Conservation (phyloP, 179 eudicot genomes). For the Heliamphora pulchella region DNA sequence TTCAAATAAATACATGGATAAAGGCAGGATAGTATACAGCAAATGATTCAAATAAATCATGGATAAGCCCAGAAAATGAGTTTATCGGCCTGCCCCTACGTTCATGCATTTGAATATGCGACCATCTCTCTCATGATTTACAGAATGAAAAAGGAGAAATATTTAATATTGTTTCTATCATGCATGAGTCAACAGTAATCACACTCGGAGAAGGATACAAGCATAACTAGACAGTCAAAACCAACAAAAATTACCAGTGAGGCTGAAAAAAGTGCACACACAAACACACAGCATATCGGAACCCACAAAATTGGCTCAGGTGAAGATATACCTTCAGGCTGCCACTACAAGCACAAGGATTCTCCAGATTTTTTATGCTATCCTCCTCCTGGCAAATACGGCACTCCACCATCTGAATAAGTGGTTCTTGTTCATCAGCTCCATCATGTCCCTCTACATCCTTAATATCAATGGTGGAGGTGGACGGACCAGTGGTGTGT, state of each 20-base stretch:
- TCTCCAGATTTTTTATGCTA: constrained; percentile 57
- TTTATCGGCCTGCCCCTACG: neutral
- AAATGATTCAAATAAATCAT: too few species aligned
- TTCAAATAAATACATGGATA: neutral
- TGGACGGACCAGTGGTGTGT: constrained; percentile 32
- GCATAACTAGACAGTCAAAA: neutral
- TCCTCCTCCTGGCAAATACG: constrained; percentile 94
- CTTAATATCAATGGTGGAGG: constrained; percentile 26
- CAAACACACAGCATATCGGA: neutral
- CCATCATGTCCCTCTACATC: constrained; percentile 28
- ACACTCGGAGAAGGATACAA: neutral
- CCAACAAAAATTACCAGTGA: neutral
- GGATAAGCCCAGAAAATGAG: too few species aligned
- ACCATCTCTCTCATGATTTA: neutral
- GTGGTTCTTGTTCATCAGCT: constrained; percentile 55
- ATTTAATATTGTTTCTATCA: neutral
- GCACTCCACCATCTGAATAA: constrained; percentile 62
- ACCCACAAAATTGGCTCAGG: neutral
- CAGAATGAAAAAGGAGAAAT: neutral
- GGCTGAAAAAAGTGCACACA: neutral
- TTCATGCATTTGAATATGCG: neutral
- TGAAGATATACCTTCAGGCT: constrained; percentile 60
- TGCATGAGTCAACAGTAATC: neutral
- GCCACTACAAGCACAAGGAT: constrained; percentile 75
- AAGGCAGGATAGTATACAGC: neutral